A percentile compares a stretch with the other conserved stretches of the same genome.
These are phyloP conservation scores for Exophiala dermatitidis DNA, from an alignment of 2,329 filamentous ascomycete genomes.

Conservation along the genomic window DNA sequence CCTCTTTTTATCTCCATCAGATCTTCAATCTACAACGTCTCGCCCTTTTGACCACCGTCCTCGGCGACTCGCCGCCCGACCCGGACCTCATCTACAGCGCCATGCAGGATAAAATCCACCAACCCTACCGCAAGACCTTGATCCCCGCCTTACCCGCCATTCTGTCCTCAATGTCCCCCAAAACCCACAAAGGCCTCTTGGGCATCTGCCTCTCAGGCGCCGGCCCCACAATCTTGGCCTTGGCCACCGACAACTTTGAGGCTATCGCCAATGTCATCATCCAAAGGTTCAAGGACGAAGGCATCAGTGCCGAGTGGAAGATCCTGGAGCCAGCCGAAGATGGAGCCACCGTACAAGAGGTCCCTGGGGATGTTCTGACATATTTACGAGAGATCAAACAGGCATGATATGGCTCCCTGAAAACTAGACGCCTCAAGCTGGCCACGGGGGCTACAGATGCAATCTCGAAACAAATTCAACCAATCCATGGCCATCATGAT, in stretches of 20 bases:
- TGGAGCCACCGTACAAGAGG: slow-evolving; percentile 35
- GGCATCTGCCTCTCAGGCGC: slow-evolving; percentile 94
- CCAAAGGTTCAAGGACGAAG: slow-evolving; percentile 54
- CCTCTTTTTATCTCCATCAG: slow-evolving; percentile 23
- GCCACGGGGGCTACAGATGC: too few species aligned
- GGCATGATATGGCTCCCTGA: neutral
- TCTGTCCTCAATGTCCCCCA: slow-evolving; percentile 81
- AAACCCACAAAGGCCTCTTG: slow-evolving; percentile 76
- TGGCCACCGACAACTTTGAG: slow-evolving; percentile 85
- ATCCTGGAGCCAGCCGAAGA: slow-evolving; percentile 79
- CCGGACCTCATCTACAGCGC: slow-evolving; percentile 91
- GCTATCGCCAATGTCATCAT: slow-evolving; percentile 76
- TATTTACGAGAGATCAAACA: slow-evolving; percentile 6
- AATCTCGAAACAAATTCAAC: too few species aligned
- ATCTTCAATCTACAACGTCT: slow-evolving; percentile 90
- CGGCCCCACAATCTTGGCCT: slow-evolving; percentile 85
- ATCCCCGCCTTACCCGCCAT: slow-evolving; percentile 90
- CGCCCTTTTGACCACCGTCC: slow-evolving; percentile 78
- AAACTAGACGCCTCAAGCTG: neutral
- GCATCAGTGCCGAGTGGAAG: slow-evolving; percentile 75
- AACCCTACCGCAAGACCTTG: slow-evolving; percentile 85
- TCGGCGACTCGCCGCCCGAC: slow-evolving; percentile 83
- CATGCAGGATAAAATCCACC: slow-evolving; percentile 98
- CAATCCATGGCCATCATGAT: too few species aligned
- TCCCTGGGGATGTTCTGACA: slow-evolving; percentile 13